These are phyloP conservation scores for Zangia roseola DNA, from an alignment of 768 basidiomycete genomes.

Conservation along the genomic window DNA sequence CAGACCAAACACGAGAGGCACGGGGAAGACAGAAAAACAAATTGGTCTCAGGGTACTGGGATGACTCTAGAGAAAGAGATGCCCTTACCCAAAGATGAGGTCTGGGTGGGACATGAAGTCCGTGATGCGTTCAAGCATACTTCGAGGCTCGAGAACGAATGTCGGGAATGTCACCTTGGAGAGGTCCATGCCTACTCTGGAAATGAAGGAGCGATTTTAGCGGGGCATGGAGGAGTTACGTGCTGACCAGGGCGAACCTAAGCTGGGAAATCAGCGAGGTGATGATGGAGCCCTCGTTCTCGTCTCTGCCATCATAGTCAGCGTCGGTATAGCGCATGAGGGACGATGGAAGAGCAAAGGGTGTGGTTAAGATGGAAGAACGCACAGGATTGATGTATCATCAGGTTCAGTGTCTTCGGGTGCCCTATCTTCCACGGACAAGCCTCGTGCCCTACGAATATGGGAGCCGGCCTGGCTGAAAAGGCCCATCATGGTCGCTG, in stretches of 20 bases:
- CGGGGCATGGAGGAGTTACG: neutral
- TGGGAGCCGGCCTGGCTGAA: slow-evolving; percentile 68
- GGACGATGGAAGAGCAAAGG: neutral
- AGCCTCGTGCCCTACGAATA: slow-evolving; percentile 66
- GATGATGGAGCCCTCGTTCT: slow-evolving; percentile 91
- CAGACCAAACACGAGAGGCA: neutral
- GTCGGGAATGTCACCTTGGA: slow-evolving; percentile 91
- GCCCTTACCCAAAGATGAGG: slow-evolving; percentile 86
- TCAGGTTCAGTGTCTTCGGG: slow-evolving; percentile 85
- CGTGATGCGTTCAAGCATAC: slow-evolving; percentile 97
- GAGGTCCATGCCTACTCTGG: slow-evolving; percentile 94
- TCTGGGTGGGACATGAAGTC: slow-evolving; percentile 99
- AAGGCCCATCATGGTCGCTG: slow-evolving; percentile 68
- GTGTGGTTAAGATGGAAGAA: slow-evolving; percentile 28
- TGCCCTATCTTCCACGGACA: slow-evolving; percentile 63
- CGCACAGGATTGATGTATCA: slow-evolving; percentile 86
- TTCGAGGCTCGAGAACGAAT: slow-evolving; percentile 95
- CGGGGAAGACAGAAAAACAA: neutral
- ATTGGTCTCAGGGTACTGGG: slow-evolving; percentile 22
- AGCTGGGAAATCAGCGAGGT: slow-evolving; percentile 86
- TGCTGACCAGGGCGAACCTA: slow-evolving; percentile 51
- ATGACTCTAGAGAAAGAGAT: slow-evolving; percentile 13
- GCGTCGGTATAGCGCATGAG: slow-evolving; percentile 33
- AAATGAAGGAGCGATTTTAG: slow-evolving; percentile 10
- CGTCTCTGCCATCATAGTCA: slow-evolving; percentile 62